These are phyloP conservation scores for Centaurea solstitialis DNA, from an alignment of 129 eudicot species.

Conservation along the genomic window DNA sequence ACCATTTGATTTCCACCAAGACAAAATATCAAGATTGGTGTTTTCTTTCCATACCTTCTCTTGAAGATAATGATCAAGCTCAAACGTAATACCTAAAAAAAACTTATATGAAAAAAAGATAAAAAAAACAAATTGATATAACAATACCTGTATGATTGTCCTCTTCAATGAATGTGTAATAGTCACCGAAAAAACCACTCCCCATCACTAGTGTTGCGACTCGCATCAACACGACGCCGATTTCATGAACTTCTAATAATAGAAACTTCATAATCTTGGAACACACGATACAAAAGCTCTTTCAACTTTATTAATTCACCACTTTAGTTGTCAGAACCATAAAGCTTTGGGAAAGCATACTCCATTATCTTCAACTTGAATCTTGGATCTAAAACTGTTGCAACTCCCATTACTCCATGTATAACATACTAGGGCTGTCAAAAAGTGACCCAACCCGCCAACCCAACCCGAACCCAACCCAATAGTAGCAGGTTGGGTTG, in stretches of 20 bases:
- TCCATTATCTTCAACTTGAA: neutral
- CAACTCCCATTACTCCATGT: constrained; percentile 16
- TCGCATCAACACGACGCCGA: neutral
- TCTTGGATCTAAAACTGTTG: neutral
- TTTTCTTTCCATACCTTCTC: too few relatives aligned
- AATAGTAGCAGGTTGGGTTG: too few relatives aligned
- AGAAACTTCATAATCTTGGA: too few relatives aligned
- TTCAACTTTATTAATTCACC: neutral
- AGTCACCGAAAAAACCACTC: neutral
- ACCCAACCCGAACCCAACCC: too few relatives aligned
- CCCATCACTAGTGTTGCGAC: neutral
- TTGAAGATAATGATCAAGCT: too few relatives aligned
- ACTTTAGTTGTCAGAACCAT: neutral
- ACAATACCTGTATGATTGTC: neutral
- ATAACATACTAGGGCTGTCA: too few relatives aligned
- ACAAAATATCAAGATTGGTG: too few relatives aligned
- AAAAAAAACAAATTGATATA: too few relatives aligned
- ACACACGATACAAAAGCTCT: neutral
- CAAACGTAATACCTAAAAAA: too few relatives aligned
- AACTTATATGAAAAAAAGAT: too few relatives aligned
- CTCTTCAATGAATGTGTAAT: neutral
- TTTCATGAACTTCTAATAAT: neutral
- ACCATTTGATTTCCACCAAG: too few relatives aligned
- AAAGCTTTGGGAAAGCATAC: neutral
- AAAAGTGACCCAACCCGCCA: too few relatives aligned